Evolutionary conservation across 139 green algal species (phyloP), one percentile per base, ranked within the genome.

Genomic region (Volvox reticuliferus): DNA sequence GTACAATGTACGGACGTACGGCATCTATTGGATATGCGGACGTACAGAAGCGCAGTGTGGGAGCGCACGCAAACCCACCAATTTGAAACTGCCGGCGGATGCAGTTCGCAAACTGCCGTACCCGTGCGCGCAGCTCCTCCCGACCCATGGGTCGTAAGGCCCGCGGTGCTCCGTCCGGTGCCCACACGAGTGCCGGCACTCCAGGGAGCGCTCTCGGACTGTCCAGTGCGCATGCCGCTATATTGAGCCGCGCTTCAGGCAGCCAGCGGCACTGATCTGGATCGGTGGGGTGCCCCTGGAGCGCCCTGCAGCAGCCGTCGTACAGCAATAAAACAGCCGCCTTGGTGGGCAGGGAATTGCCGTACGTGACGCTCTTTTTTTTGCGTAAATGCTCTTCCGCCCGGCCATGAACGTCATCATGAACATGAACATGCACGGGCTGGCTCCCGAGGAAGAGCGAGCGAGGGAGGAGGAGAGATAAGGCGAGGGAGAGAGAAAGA

Each of bases 211-310:
- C 13, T 87, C 91, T 77, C 61, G 92, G 81, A 95, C 93, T 62
- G 95, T 78, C 35, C 33, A 98, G 89, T 0, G 95, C 95, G 50
- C 80, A 91, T n/a, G 95, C 93, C 21, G 97, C 97, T 37, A 97
- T 94, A 90, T 99, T 99, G 21, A 99, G 77, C 0, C 87, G 79
- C 3, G 95, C 96, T n/a, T 96, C 97, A 1, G 95, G 94, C 87
- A 99, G 92, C 96, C 97, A 99, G 44, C 61, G 61, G 24, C 75
- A 91, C 3, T 83, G 62, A 65, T 97, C 96, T 1, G 94, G 92
- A 83, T 95, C 88, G 9, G 79, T 22, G 30, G 68, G 91, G 65
- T 84, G 96, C 67, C 55, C 94, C 87, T 35, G 65, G 73, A 87
- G 84, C 33, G 67, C 75, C 37, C 75, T 65, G 61, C 18, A 20